Evolutionary conservation across 176 grass and related monocot genomes (phyloP).

Genomic region (Thalia dealbata): DNA sequence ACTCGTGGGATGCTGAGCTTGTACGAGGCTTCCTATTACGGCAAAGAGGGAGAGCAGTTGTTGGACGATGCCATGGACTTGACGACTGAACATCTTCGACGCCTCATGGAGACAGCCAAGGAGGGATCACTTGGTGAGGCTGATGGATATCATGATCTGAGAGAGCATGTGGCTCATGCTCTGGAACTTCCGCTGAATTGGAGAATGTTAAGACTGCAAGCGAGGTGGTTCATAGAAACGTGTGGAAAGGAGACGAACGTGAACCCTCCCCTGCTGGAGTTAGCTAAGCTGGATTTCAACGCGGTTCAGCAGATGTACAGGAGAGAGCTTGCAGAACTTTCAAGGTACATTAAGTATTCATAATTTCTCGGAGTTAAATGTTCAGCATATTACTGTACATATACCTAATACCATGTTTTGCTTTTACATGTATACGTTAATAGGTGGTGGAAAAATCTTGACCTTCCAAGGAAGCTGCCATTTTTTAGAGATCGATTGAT

Average conservation of each 20-base stretch:
- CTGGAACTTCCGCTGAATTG: slow-evolving; percentile 14
- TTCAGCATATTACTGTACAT: too few relatives aligned
- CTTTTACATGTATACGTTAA: too few relatives aligned
- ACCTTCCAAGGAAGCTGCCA: slow-evolving; percentile 1
- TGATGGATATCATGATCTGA: neutral
- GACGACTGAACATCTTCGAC: neutral
- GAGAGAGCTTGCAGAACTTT: neutral
- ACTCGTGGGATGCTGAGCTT: neutral
- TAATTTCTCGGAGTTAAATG: too few relatives aligned
- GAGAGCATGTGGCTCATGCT: neutral
- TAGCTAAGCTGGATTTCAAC: slow-evolving; percentile 8
- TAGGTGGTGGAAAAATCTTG: slow-evolving; percentile 22
- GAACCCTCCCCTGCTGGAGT: slow-evolving; percentile 2
- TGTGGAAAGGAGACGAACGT: neutral
- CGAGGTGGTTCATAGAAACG: slow-evolving; percentile 12
- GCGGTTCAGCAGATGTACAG: slow-evolving; percentile 2
- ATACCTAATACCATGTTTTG: too few relatives aligned
- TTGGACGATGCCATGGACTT: neutral
- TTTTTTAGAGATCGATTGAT: slow-evolving; percentile 23
- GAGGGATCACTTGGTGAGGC: too few relatives aligned
- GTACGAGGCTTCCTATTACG: neutral
- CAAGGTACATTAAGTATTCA: too few relatives aligned
- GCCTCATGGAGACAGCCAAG: neutral
- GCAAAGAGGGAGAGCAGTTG: neutral
- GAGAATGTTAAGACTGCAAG: neutral